These are phyloP conservation scores for Fraxinus quadrangulata DNA, from an alignment of 257 asterid species.

Conservation along the genomic window DNA sequence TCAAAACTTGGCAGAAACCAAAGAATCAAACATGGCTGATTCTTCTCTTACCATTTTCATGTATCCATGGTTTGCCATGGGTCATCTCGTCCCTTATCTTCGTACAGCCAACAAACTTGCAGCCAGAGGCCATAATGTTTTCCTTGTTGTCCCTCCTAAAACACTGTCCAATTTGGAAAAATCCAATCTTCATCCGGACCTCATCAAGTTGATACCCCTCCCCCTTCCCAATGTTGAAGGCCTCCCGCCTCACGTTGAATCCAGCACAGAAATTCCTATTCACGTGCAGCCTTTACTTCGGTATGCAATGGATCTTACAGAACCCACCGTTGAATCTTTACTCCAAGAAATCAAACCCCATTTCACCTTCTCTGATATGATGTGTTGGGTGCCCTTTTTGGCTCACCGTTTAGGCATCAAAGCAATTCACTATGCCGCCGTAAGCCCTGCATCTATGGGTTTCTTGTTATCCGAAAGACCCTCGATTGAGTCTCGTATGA, in stretches of 20 bases:
- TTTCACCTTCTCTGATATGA: constrained; percentile 47
- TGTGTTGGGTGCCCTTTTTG: constrained; percentile 52
- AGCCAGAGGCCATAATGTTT: constrained; percentile 46
- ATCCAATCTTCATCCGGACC: constrained; percentile 41
- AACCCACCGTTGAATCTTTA: constrained; percentile 31
- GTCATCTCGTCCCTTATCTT: constrained; percentile 51
- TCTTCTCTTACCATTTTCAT: constrained; percentile 20
- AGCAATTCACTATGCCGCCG: constrained; percentile 34
- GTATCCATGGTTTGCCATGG: constrained; percentile 70
- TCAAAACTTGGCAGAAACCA: neutral
- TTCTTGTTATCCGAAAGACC: constrained; percentile 26
- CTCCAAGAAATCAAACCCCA: constrained; percentile 36
- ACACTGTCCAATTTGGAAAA: constrained; percentile 20
- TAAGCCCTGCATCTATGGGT: constrained; percentile 38
- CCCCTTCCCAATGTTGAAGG: constrained; percentile 49
- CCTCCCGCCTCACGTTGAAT: constrained; percentile 51
- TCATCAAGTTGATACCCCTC: constrained; percentile 40
- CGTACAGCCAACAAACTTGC: constrained; percentile 53
- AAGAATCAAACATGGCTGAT: neutral
- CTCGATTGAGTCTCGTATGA: neutral
- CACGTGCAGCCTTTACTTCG: constrained; percentile 24
- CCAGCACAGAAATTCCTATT: constrained; percentile 46
- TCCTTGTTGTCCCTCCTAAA: constrained; percentile 39
- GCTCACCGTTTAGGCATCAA: constrained; percentile 38
- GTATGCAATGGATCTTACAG: constrained; percentile 51